A percentile compares a stretch with the other conserved stretches of the same genome.
Conservation (phyloP, 2,329 filamentous ascomycete genomes). For the Botrytis deweyae region DNA sequence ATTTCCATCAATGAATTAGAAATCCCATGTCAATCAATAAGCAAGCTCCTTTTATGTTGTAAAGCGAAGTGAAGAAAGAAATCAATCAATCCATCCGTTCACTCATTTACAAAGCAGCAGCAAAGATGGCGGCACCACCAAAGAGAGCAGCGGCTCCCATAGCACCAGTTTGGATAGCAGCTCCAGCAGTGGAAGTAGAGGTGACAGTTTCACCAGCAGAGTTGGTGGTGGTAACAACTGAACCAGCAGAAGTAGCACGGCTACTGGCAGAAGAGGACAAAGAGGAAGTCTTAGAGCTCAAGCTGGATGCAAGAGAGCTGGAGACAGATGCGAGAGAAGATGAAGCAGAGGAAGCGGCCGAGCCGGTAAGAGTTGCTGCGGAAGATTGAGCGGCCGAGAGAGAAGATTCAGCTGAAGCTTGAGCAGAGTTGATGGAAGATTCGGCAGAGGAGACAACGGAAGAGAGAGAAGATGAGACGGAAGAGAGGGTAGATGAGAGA, state of each 20-base stretch:
- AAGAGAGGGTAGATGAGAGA: neutral
- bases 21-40: neutral
- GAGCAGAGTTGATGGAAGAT: constrained; percentile 1
- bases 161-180: constrained; percentile 33
- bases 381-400: constrained; percentile 1
- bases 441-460: neutral
- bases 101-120: constrained; percentile 31
- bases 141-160: constrained; percentile 36
- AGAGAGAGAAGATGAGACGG: neutral
- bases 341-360: constrained; percentile 17
- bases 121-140: constrained; percentile 34
- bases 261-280: constrained; percentile 20
- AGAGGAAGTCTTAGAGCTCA: constrained; percentile 18
- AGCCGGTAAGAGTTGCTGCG: constrained; percentile 11
- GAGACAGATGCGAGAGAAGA: constrained; percentile 22
- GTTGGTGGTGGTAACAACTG: constrained; percentile 12
- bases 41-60: neutral
- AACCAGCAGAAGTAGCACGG: constrained; percentile 2
- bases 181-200: constrained; percentile 25
- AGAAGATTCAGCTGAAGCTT: constrained; percentile 1
- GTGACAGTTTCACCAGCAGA: constrained; percentile 7
- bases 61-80: neutral
- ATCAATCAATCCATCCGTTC: neutral
- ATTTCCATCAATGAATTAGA: neutral
- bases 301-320: constrained; percentile 20